Evolutionary conservation across 352 stramenopile species (phyloP).

Genomic region (Phytophthora pinifolia): DNA sequence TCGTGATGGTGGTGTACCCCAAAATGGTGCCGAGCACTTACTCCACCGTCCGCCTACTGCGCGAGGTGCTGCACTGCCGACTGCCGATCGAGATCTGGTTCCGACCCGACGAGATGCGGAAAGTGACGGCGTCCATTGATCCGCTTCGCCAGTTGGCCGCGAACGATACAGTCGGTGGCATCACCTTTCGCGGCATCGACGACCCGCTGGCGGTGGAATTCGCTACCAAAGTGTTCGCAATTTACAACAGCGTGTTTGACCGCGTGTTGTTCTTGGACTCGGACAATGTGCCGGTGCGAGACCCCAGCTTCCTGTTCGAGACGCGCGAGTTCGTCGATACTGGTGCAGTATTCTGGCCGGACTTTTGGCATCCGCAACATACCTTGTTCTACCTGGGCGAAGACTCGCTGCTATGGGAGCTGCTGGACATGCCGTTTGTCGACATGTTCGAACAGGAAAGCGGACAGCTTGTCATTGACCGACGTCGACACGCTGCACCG

Average conservation of each 20-base stretch:
- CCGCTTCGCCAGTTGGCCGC: constrained; percentile 22
- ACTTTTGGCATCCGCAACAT: constrained; percentile 30
- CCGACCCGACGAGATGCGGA: constrained; percentile 32
- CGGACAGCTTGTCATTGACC: constrained; percentile 47
- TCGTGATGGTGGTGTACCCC: constrained; percentile 56
- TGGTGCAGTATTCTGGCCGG: constrained; percentile 55
- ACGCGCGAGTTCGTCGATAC: constrained; percentile 11
- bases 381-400: constrained; percentile 55
- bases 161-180: constrained; percentile 19
- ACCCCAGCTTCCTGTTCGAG: constrained; percentile 15
- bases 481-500: constrained; percentile 21
- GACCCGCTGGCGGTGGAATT: constrained; percentile 36
- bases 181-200: constrained; percentile 30
- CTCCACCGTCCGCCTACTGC: constrained; percentile 35
- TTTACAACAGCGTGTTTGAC: constrained; percentile 42
- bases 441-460: constrained; percentile 72
- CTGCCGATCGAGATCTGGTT: constrained; percentile 64
- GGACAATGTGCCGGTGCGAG: constrained; percentile 42
- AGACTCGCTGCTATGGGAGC: constrained; percentile 48
- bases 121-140: constrained; percentile 18
- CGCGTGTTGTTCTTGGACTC: constrained; percentile 51
- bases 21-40: constrained; percentile 43
- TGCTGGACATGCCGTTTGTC: constrained; percentile 43
- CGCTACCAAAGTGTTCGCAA: constrained; percentile 45
- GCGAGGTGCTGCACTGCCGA: constrained; percentile 29